These are phyloP conservation scores for Ramularia collo-cygni DNA, from an alignment of 2,329 filamentous ascomycete species.

Conservation along the genomic window DNA sequence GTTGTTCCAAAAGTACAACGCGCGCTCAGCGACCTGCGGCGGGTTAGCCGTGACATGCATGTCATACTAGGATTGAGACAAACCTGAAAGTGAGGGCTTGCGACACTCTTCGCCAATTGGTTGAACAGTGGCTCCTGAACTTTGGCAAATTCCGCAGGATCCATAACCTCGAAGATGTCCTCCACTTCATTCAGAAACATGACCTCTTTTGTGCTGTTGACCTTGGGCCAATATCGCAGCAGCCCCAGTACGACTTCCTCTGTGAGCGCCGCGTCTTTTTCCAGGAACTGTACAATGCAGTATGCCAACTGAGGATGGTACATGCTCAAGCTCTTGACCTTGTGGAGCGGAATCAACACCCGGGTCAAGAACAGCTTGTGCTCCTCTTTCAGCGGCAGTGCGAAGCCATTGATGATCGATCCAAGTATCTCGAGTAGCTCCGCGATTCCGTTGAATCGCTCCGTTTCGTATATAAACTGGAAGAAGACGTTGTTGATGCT, in stretches of 20 bases:
- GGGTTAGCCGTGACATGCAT: slow-evolving; percentile 9
- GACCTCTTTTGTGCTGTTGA: slow-evolving; percentile 98
- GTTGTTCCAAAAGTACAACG: slow-evolving; percentile 99
- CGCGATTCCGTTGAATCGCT: slow-evolving; percentile 96
- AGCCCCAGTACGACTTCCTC: slow-evolving; percentile 96
- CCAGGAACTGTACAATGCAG: slow-evolving; percentile 96
- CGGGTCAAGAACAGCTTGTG: slow-evolving; percentile 96
- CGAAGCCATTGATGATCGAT: slow-evolving; percentile 98
- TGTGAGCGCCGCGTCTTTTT: slow-evolving; percentile 93
- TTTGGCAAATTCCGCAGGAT: slow-evolving; percentile 95
- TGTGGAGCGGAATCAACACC: slow-evolving; percentile 88
- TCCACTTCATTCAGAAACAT: slow-evolving; percentile 99
- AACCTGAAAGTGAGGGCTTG: slow-evolving; percentile 93
- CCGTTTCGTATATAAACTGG: slow-evolving; percentile 98
- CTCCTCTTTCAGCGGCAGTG: slow-evolving; percentile 91
- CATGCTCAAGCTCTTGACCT: slow-evolving; percentile 99
- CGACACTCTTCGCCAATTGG: slow-evolving; percentile 94
- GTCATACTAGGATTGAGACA: neutral
- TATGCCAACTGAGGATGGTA: slow-evolving; percentile 98
- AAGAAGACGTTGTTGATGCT: slow-evolving; percentile 99
- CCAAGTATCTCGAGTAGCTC: slow-evolving; percentile 94
- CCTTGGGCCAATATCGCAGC: slow-evolving; percentile 96
- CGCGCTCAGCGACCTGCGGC: slow-evolving; percentile 75
- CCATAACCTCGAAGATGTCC: slow-evolving; percentile 99
- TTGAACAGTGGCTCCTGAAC: slow-evolving; percentile 97